phyloP scores from a whole-genome alignment of 768 basidiomycete species.

The Sporobolomyces roseus region DNA sequence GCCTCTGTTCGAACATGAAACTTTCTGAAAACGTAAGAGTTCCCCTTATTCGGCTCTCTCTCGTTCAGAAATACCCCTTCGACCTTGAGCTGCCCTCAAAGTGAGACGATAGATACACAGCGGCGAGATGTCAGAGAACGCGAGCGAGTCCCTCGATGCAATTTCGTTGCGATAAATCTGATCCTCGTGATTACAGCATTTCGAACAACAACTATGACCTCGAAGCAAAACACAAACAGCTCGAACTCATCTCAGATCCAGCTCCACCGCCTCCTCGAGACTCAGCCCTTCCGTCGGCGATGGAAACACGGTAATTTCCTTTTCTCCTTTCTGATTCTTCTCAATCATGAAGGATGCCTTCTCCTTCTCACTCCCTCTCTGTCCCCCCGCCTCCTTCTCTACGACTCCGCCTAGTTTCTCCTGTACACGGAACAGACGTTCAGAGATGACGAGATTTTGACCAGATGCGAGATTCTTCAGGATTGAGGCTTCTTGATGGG shows the following conservation, averaged over 20 bases:
- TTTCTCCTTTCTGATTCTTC: background rate
- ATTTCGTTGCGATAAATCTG: no score
- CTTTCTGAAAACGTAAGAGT: no score
- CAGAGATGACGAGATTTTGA: constrained; percentile 25
- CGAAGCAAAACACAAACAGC: no score
- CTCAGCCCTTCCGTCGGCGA: background rate
- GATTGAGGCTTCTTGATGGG: constrained; percentile 14
- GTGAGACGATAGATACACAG: no score
- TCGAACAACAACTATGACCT: no score
- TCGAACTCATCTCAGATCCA: constrained; percentile 29
- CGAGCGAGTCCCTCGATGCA: no score
- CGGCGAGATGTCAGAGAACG: no score
- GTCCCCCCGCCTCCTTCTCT: background rate
- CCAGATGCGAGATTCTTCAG: constrained; percentile 30
- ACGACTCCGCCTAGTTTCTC: background rate
- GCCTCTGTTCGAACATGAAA: no score
- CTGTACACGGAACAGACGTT: constrained; percentile 4
- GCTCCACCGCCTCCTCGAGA: constrained; percentile 24
- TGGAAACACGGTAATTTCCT: background rate
- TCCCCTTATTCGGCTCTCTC: no score
- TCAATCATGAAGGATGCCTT: background rate
- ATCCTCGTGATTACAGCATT: no score
- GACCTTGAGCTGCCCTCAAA: no score
- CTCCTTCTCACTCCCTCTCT: background rate
- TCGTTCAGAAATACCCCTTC: no score